Percentiles rank a stretch among this genome's conserved stretches.
Conservation (phyloP, 1,284 basidiomycete species). For the Boletus smithii region DNA sequence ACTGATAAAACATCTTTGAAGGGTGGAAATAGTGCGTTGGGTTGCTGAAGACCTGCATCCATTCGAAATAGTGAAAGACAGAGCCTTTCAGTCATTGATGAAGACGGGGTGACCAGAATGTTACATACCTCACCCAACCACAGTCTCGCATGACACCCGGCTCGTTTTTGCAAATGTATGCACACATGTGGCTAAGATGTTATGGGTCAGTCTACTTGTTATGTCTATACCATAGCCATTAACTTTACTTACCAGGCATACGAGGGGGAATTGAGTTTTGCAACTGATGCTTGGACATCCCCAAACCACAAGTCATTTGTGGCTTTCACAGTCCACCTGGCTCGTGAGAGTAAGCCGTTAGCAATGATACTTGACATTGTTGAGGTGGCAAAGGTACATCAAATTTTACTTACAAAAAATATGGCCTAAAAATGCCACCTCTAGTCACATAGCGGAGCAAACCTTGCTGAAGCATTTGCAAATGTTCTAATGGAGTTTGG, state of each 20-base stretch:
- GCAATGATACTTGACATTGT: neutral
- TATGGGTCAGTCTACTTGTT: neutral
- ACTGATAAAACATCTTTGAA: neutral
- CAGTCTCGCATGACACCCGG: neutral
- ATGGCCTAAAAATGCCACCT: neutral
- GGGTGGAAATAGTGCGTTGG: neutral
- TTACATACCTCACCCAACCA: neutral
- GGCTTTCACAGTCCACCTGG: neutral
- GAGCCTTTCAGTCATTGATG: neutral
- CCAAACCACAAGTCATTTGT: constrained; percentile 9
- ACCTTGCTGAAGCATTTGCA: neutral
- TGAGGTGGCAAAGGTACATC: neutral
- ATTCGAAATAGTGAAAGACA: constrained; percentile 4
- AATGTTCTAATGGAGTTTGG: neutral
- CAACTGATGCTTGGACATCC: neutral
- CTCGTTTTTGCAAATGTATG: constrained; percentile 1
- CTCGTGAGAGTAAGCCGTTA: neutral
- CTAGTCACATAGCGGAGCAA: neutral
- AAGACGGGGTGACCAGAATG: constrained; percentile 3
- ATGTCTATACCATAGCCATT: no score
- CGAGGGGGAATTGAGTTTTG: neutral
- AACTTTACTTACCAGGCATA: neutral
- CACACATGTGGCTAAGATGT: neutral
- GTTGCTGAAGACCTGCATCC: constrained; percentile 1
- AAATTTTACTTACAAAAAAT: no score